Evolutionary conservation across 129 eudicot genomes (phyloP).

Genomic region (Solidago caesia): DNA sequence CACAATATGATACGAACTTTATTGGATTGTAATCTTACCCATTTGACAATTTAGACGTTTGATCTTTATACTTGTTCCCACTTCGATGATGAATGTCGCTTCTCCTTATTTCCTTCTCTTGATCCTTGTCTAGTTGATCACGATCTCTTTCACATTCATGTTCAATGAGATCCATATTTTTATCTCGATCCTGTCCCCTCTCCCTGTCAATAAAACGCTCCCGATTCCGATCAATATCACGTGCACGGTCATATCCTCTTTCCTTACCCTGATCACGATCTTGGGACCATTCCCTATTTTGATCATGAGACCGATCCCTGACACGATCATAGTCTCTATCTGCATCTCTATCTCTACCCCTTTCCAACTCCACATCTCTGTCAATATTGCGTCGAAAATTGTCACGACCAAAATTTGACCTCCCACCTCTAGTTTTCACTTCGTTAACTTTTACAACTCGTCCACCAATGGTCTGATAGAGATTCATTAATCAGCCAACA

Average conservation of each 20-base stretch:
- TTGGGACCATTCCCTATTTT: conserved; percentile 59
- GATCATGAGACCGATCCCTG: conserved; percentile 47
- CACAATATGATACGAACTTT: conserved; percentile 4
- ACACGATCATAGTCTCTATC: conserved; percentile 42
- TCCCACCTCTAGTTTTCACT: conserved; percentile 67
- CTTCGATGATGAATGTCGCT: conserved; percentile 41
- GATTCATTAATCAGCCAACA: conserved; percentile 21
- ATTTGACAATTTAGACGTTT: conserved; percentile 34
- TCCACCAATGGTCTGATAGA: conserved; percentile 67
- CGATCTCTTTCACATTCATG: conserved; percentile 45
- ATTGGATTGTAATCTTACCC: conserved; percentile 40
- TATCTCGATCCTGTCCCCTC: conserved; percentile 42
- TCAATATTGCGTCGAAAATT: conserved; percentile 53
- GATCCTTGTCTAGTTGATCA: conserved; percentile 39
- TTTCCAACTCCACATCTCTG: conserved; percentile 44
- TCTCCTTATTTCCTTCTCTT: conserved; percentile 47
- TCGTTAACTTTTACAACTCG: conserved; percentile 76
- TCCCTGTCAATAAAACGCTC: conserved; percentile 49
- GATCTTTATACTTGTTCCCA: conserved; percentile 53
- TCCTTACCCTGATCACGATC: conserved; percentile 65
- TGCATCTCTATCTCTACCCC: conserved; percentile 55
- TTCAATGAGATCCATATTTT: conserved; percentile 38
- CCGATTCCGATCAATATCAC: conserved; percentile 49
- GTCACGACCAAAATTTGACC: conserved; percentile 62
- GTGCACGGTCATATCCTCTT: conserved; percentile 49